Conservation (phyloP, 768 basidiomycete species). For the Naganishia vishniacii region DNA sequence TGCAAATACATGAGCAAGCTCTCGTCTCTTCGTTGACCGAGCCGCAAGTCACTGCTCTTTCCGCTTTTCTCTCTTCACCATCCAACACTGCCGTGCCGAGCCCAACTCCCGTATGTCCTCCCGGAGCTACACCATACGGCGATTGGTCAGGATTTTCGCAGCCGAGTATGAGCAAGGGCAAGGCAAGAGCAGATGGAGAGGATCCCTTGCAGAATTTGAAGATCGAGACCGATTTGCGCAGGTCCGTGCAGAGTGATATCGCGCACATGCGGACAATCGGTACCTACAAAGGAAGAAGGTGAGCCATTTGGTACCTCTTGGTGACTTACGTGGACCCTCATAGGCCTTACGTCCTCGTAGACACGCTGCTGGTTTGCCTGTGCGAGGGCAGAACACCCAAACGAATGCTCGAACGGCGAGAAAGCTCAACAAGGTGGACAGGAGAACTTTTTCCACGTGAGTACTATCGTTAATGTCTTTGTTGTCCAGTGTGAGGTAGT, state of each 20-base stretch:
- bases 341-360: conserved; percentile 13
- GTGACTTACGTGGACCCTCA: not conserved
- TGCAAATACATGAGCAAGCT: conserved; percentile 81
- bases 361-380: conserved; percentile 87
- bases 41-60: conserved; percentile 80
- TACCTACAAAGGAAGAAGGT: conserved; percentile 79
- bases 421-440: conserved; percentile 79
- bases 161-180: conserved; percentile 23
- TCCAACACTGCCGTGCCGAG: conserved; percentile 64
- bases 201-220: conserved; percentile 70
- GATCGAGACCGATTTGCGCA: conserved; percentile 80
- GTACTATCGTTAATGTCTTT: conserved; percentile 6
- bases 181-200: conserved; percentile 17
- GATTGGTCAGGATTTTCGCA: conserved; percentile 7
- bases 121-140: conserved; percentile 5
- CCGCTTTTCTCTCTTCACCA: conserved; percentile 89
- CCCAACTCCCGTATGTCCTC: conserved; percentile 57
- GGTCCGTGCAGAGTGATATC: conserved; percentile 82
- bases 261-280: conserved; percentile 89
- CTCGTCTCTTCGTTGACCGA: conserved; percentile 76
- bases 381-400: conserved; percentile 88
- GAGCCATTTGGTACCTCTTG: conserved; percentile 19
- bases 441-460: conserved; percentile 52
- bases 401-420: conserved; percentile 83
- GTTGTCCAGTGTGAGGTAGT: not conserved